Evolutionary conservation across 345 rosid species (phyloP).

Genomic region (Euphorbia tirucalli): DNA sequence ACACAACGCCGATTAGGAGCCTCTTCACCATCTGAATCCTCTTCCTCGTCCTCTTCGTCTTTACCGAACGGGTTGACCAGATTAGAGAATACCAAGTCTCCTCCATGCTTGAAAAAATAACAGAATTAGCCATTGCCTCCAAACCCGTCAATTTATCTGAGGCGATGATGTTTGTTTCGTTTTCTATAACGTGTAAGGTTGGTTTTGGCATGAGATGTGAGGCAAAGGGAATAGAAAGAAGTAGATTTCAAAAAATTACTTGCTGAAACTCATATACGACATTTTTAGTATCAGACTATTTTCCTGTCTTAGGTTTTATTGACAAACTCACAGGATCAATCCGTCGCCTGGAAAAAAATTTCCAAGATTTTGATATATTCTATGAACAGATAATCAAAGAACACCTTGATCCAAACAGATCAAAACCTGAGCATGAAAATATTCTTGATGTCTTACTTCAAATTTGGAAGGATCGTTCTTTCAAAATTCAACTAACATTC

Average conservation of each 20-base stretch:
- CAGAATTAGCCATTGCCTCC: conserved; percentile 16
- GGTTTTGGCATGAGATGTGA: conserved; percentile 35
- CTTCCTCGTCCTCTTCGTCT: too few species aligned
- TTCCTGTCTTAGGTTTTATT: conserved; percentile 37
- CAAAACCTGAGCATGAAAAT: conserved; percentile 24
- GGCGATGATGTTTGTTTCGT: conserved; percentile 27
- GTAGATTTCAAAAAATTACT: conserved; percentile 31
- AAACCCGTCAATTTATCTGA: conserved; percentile 31
- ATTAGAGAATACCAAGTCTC: conserved; percentile 24
- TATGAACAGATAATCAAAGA: conserved; percentile 16
- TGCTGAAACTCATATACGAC: conserved; percentile 36
- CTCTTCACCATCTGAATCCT: too few species aligned
- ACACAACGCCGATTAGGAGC: too few species aligned
- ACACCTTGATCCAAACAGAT: conserved; percentile 10
- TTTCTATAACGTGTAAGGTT: conserved; percentile 27
- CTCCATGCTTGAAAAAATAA: conserved; percentile 28
- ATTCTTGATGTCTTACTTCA: conserved; percentile 30
- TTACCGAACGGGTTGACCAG: too few species aligned
- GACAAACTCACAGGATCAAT: conserved; percentile 35
- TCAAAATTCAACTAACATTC: background rate
- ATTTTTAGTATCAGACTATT: conserved; percentile 35
- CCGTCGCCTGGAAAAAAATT: conserved; percentile 21
- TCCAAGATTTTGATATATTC: conserved; percentile 11
- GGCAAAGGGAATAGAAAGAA: conserved; percentile 27
- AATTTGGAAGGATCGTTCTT: conserved; percentile 8